Conservation (phyloP, 1,284 basidiomycete species). For the Boletus calvinii region DNA sequence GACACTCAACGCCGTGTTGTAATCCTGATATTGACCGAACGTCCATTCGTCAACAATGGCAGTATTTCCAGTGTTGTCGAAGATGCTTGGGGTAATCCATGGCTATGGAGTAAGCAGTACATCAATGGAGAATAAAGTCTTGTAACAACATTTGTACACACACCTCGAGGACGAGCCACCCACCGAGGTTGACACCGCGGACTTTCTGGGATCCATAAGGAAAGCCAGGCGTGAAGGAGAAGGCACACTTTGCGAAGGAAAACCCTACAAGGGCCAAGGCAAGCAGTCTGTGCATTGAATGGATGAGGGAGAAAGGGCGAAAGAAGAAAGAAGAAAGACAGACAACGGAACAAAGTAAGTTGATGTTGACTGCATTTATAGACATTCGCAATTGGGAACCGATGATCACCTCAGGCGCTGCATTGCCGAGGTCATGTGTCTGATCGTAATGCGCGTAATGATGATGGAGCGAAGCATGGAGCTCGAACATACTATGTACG, state of each 20-base stretch:
- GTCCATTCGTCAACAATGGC: constrained; percentile 80
- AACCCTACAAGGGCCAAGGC: constrained; percentile 17
- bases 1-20: constrained; percentile 43
- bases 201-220: constrained; percentile 49
- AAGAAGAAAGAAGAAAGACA: neutral
- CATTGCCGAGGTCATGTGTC: constrained; percentile 17
- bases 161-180: constrained; percentile 80
- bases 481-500: neutral
- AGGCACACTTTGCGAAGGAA: constrained; percentile 13
- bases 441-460: neutral
- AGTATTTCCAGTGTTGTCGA: constrained; percentile 69
- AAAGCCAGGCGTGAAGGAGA: constrained; percentile 42
- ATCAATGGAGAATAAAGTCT: neutral
- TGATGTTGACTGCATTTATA: constrained; percentile 22
- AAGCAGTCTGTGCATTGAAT: constrained; percentile 15
- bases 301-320: neutral
- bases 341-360: neutral
- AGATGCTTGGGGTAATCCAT: constrained; percentile 87
- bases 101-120: constrained; percentile 44
- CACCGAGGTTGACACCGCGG: constrained; percentile 59
- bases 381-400: constrained; percentile 7
- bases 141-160: constrained; percentile 1
- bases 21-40: constrained; percentile 64
- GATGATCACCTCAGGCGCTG: neutral
- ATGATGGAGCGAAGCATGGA: neutral